Base-by-base conservation (phyloP, 352 stramenopile species). In the Achlya hypogyna region DNA sequence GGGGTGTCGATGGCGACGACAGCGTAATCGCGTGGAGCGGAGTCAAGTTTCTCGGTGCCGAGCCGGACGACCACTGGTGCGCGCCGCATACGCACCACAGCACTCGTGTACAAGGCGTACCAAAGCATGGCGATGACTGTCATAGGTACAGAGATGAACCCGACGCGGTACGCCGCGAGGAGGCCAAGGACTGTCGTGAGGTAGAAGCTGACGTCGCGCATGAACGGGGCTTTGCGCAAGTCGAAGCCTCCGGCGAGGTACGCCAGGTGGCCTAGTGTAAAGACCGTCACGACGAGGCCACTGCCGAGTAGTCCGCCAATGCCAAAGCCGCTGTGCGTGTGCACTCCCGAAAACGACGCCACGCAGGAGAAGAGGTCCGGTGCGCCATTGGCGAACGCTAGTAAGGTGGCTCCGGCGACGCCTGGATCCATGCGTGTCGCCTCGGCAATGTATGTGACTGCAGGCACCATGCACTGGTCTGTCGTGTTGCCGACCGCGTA, bases 171-270 rank as follows among this genome's bases (percentile, higher is more conserved):
- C 5, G 51, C 60, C 5, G 12, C 8, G 5, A 67, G 12, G 34
- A 67, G 60, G 8, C 47, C 60, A 6, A 49, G 28, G 4, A 67
- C 38, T 23, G 60, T 49, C 22, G 34, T 18, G 38, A 67, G 32
- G 28, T 67, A 67, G 27, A 67, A 67, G n/a, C 18, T 31, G 2
- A 58, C 60, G 51, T 67, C 60, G 14, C 60, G 40, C 60, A 67
- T 67, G 51, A 67, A 58, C 28, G 60, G 60, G 6, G 27, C 25
- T 45, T 67, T 67, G 25, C 25, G 25, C n/a, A 67, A 16, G 34
- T 25, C 38, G 18, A 58, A 54, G 34, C 60, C 60, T 27, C 35
- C 51, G 2, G 60, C 43, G 22, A 67, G 60, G 34, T 59, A 67
- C 20, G 43, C 60, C n/a, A 67, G 34, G 32, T 67, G 47, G 16